phyloP scores from a whole-genome alignment of 164 flowering plant genomes.

The Saururus chinensis region DNA sequence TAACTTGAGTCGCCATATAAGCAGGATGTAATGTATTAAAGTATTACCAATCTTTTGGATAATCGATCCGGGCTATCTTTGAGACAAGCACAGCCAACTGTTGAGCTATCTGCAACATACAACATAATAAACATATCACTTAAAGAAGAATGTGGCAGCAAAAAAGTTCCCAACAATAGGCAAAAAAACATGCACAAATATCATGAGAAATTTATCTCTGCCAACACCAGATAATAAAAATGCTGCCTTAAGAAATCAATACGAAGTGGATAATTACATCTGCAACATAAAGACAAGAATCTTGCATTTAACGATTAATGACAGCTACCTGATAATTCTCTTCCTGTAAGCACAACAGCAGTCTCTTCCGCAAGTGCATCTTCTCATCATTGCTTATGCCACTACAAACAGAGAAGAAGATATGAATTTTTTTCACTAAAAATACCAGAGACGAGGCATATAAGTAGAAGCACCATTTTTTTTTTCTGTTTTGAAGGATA shows the following conservation, averaged over 20 bases:
- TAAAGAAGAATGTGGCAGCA: too few relatives aligned
- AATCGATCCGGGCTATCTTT: slow-evolving; percentile 96
- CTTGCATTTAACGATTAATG: not conserved
- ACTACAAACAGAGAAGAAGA: slow-evolving; percentile 26
- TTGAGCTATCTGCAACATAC: slow-evolving; percentile 55
- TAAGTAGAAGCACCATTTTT: not conserved
- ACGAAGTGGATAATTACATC: too few relatives aligned
- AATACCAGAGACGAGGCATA: not conserved
- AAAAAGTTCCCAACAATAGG: not conserved
- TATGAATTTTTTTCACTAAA: not conserved
- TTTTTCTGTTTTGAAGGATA: not conserved
- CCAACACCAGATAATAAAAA: not conserved
- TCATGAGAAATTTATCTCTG: not conserved
- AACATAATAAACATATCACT: slow-evolving; percentile 4
- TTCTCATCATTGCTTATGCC: slow-evolving; percentile 90
- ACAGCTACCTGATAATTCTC: slow-evolving; percentile 67
- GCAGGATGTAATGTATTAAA: not conserved
- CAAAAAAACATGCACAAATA: not conserved
- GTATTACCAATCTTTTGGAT: slow-evolving; percentile 87
- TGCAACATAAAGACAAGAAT: too few relatives aligned
- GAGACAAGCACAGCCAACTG: slow-evolving; percentile 82
- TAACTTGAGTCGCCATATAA: not conserved
- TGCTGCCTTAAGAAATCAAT: too few relatives aligned
- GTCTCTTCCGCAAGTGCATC: slow-evolving; percentile 57
- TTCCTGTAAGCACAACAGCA: slow-evolving; percentile 74